These are phyloP conservation scores for Apiotrichum brassicae DNA, from an alignment of 1,284 basidiomycete genomes.

Conservation along the genomic window DNA sequence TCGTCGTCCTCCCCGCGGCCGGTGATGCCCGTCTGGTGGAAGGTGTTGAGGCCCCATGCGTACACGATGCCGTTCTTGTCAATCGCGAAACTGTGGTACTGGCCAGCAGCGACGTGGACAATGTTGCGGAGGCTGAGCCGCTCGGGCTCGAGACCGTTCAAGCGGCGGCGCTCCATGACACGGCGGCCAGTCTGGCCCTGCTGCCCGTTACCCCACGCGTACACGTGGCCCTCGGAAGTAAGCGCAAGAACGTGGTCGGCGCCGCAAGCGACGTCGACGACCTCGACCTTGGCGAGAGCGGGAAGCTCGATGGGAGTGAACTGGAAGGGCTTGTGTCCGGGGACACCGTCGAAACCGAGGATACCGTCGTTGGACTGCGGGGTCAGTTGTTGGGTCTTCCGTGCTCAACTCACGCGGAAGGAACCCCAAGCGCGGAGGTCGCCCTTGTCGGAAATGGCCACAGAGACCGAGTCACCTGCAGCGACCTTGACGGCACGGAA, in stretches of 20 bases:
- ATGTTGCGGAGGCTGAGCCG: slow-evolving; percentile 64
- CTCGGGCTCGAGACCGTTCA: slow-evolving; percentile 67
- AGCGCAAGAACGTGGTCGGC: slow-evolving; percentile 81
- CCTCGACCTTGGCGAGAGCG: slow-evolving; percentile 47
- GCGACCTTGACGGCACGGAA: slow-evolving; percentile 78
- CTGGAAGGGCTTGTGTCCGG: slow-evolving; percentile 46
- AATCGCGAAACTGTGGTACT: slow-evolving; percentile 83
- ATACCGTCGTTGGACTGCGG: slow-evolving; percentile 63
- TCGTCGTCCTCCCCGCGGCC: slow-evolving; percentile 41
- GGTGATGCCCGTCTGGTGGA: slow-evolving; percentile 57
- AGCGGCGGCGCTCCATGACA: slow-evolving; percentile 73
- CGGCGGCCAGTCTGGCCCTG: slow-evolving; percentile 79
- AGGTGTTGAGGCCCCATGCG: slow-evolving; percentile 86
- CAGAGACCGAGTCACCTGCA: slow-evolving; percentile 77
- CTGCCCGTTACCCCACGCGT: slow-evolving; percentile 72
- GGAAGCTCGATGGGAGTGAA: slow-evolving; percentile 48
- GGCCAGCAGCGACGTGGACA: slow-evolving; percentile 68
- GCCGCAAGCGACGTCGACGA: slow-evolving; percentile 69
- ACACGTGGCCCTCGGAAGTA: slow-evolving; percentile 75
- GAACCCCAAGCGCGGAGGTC: slow-evolving; percentile 84
- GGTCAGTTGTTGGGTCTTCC: not conserved
- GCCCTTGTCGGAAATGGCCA: slow-evolving; percentile 69
- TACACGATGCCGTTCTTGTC: slow-evolving; percentile 73
- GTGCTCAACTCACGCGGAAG: slow-evolving; percentile 65
- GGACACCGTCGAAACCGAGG: slow-evolving; percentile 71